A percentile compares a stretch with the other conserved stretches of the same genome.
phyloP scores from a whole-genome alignment of 2,329 filamentous ascomycete genomes.

The Epicoccum nigrum region DNA sequence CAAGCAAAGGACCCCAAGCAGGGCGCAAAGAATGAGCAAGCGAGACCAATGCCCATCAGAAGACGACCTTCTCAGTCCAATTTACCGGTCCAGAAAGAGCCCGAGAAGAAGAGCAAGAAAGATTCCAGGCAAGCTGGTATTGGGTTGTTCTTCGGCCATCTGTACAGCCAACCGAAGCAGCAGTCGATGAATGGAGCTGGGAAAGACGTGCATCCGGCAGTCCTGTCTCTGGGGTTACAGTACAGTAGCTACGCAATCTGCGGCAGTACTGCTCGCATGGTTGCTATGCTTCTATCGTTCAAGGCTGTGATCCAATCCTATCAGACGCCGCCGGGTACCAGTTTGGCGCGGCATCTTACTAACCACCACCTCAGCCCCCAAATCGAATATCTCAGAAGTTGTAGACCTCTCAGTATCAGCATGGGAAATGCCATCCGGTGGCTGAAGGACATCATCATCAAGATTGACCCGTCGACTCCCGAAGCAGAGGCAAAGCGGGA shows the following conservation, averaged over 20 bases:
- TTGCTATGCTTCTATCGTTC: conserved; percentile 87
- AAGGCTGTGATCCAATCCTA: conserved; percentile 94
- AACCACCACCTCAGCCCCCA: conserved; percentile 91
- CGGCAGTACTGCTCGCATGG: conserved; percentile 85
- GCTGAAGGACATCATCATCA: conserved; percentile 90
- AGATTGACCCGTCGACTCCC: conserved; percentile 83
- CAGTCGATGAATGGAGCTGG: conserved; percentile 64
- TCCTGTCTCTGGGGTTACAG: conserved; percentile 85
- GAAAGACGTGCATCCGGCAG: conserved; percentile 82
- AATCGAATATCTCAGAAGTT: conserved; percentile 92
- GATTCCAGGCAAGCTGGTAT: conserved; percentile 61
- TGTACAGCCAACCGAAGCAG: conserved; percentile 77
- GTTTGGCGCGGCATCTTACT: conserved; percentile 87
- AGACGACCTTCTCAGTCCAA: conserved; percentile 42
- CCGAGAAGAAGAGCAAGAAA: conserved; percentile 44
- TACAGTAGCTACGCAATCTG: conserved; percentile 88
- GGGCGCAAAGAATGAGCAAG: conserved; percentile 41
- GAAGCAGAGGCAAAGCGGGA: conserved; percentile 82
- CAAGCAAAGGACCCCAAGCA: conserved; percentile 46
- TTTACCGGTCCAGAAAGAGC: conserved; percentile 36
- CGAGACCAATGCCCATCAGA: conserved; percentile 40
- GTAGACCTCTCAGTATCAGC: conserved; percentile 92
- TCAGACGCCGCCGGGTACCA: conserved; percentile 81
- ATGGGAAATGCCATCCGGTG: conserved; percentile 97
- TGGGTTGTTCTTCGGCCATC: conserved; percentile 71